Base-by-base conservation (phyloP, 345 rosid genomes). In the Citrus australasica region DNA sequence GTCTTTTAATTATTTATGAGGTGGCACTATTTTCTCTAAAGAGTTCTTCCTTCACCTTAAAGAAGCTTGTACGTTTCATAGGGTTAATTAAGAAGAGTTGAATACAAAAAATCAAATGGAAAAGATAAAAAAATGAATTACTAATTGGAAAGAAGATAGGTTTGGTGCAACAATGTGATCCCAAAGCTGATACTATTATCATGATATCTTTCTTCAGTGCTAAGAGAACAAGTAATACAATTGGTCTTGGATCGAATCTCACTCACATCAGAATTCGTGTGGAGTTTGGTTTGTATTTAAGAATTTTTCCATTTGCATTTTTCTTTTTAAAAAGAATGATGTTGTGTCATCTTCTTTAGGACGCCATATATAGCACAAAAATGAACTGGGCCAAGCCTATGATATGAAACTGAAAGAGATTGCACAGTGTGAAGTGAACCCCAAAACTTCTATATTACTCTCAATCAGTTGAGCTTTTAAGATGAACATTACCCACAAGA, bases 401-500 rank as follows among this genome's bases (percentile, higher is more conserved):
- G 63, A 74, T 24, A 24, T 32, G 78, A 79, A 40, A 40, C 46
- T 9, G 46, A 40, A 42, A 60, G 70, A 67, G 78, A 79, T n/a
- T 40, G 55, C 48, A 60, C 75, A n/a, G 56, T 9, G 27, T n/a
- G 63, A 30, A 8, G 22, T 28, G 38, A 67, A 4, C 17, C 19
- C 62, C 62, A 38, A 8, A 56, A 56, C 3, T 32, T 56, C n/a
- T 22, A 5, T 14, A 33, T 58, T 14, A 2, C 28, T 71, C 22
- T 7, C 14, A 6, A 6, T 58, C 22, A 10, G 51, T 13, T 8
- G 40, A 37, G 67, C 19, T 21, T n/a, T 59, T 13, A 10, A 37
- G 48, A 56, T 56, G 28, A 8, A 6, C 21, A 2, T 19, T 9
- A 28, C 28, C 37, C n/a, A 71, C 61, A 30, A 53, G 42, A 69